Evolutionary conservation across 23 red algal genomes (phyloP), one percentile per base, ranked within the genome.

Genomic region (Gracilaria caudata): DNA sequence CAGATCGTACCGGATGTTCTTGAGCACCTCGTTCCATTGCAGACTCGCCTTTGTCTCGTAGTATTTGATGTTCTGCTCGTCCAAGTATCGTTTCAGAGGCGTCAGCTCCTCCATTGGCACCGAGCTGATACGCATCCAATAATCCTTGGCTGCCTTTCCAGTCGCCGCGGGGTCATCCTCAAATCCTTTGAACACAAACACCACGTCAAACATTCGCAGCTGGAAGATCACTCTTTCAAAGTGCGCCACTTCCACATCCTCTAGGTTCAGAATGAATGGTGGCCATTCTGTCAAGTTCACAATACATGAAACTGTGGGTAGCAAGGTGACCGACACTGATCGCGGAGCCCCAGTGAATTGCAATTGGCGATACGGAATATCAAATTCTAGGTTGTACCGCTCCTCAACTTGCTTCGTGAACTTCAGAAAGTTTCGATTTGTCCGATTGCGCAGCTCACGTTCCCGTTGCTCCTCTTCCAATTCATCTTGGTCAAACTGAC

Each of bases 171-270:
- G 86, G 38, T 93, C 90, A 51, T 81, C 74, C 56, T 92, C 87
- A 82, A 98, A 98, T 53, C 86, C 87, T 75, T 98, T 98, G 30
- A 94, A 93, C 38, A 98, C 91, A 85, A 98, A 95, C 30, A 98
- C 96, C 39, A 98, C 76, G 54, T 98, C 96, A 85, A 98, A 98
- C 64, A 94, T 98, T 29, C 92, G 88, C 24, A 98, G 75, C 64
- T 91, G 90, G 73, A 95, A 98, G 12, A 80, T 92, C 46, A 98
- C 96, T 81, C 96, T 90, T 79, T 98, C 96, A 83, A 98, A 95
- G 66, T 95, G 92, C 4, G 93, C 96, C 11, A 98, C 79, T 80
- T 98, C 96, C 14, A 98, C 93, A 51, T 98, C 93, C 61, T 93
- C 86, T 20, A 98, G 65, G 54, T 92, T 92, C 34, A 98, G 53